Evolutionary conservation across 805 yeast genomes (phyloP).

Genomic region (Spathaspora passalidarum): DNA sequence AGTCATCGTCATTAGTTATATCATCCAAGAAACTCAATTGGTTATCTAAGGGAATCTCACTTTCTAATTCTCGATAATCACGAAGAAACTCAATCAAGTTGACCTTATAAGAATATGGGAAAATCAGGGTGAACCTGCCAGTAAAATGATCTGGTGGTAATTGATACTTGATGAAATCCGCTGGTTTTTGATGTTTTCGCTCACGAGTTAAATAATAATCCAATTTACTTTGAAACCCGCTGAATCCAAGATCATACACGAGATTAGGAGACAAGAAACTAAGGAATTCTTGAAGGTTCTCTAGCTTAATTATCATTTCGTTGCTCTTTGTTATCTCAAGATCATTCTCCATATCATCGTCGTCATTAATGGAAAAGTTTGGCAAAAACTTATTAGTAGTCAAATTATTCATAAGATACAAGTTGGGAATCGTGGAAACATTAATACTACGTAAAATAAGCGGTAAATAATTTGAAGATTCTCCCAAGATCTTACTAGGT

Average conservation of each 20-base stretch:
- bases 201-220: conserved; percentile 6
- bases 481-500: conserved; percentile 14
- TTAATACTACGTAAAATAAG: conserved; percentile 65
- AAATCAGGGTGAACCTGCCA: conserved; percentile 17
- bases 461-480: conserved; percentile 61
- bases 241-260: conserved; percentile 34
- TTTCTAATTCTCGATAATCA: conserved; percentile 18
- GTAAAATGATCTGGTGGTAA: conserved; percentile 15
- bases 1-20: conserved; percentile 31
- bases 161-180: conserved; percentile 16
- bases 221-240: conserved; percentile 10
- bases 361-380: conserved; percentile 32
- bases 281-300: conserved; percentile 30
- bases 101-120: conserved; percentile 32
- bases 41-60: conserved; percentile 20
- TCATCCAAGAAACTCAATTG: conserved; percentile 38
- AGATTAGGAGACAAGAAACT: conserved; percentile 41
- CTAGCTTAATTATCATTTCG: conserved; percentile 27
- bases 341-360: conserved; percentile 34
- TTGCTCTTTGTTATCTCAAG: conserved; percentile 24
- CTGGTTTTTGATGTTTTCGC: conserved; percentile 5
- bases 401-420: conserved; percentile 37
- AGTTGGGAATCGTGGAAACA: conserved; percentile 57
- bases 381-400: conserved; percentile 13
- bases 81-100: conserved; percentile 32